Conservation (phyloP, 345 rosid genomes). For the Eutrema yunnanense region DNA sequence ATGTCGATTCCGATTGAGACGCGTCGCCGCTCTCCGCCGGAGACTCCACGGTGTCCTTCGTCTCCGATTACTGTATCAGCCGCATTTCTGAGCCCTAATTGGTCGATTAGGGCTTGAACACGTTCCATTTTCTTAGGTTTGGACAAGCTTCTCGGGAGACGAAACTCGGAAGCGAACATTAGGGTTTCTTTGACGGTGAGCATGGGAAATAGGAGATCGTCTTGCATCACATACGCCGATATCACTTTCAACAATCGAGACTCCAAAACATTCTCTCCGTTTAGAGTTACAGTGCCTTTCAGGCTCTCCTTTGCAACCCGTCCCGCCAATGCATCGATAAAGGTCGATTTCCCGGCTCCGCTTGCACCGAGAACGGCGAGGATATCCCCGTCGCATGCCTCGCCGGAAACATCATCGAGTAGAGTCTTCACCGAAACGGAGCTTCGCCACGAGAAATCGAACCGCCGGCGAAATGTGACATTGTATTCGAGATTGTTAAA, state of each 20-base stretch:
- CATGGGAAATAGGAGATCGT: slow-evolving; percentile 77
- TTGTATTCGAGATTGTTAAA: slow-evolving; percentile 64
- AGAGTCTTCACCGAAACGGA: slow-evolving; percentile 25
- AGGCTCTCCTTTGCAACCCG: slow-evolving; percentile 65
- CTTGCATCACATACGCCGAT: slow-evolving; percentile 85
- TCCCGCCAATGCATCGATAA: slow-evolving; percentile 78
- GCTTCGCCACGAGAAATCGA: neutral
- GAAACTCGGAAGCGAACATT: slow-evolving; percentile 69
- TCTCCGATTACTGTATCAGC: slow-evolving; percentile 58
- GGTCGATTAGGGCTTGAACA: slow-evolving; percentile 56
- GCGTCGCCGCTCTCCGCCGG: slow-evolving; percentile 44
- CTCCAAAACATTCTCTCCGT: slow-evolving; percentile 42
- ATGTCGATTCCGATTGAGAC: slow-evolving; percentile 74
- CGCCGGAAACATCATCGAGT: slow-evolving; percentile 65
- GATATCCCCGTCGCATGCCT: slow-evolving; percentile 57
- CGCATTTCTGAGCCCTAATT: slow-evolving; percentile 58
- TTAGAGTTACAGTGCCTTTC: slow-evolving; percentile 60
- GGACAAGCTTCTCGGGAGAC: slow-evolving; percentile 68
- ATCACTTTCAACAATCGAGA: slow-evolving; percentile 45
- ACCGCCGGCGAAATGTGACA: slow-evolving; percentile 29
- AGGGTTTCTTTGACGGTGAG: slow-evolving; percentile 70
- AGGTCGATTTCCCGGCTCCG: slow-evolving; percentile 79
- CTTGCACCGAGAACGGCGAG: slow-evolving; percentile 77
- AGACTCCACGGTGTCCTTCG: slow-evolving; percentile 70
- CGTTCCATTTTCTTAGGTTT: slow-evolving; percentile 50